Evolutionary conservation across 441 rosid genomes (phyloP).

Genomic region (Dalechampia spathulata): DNA sequence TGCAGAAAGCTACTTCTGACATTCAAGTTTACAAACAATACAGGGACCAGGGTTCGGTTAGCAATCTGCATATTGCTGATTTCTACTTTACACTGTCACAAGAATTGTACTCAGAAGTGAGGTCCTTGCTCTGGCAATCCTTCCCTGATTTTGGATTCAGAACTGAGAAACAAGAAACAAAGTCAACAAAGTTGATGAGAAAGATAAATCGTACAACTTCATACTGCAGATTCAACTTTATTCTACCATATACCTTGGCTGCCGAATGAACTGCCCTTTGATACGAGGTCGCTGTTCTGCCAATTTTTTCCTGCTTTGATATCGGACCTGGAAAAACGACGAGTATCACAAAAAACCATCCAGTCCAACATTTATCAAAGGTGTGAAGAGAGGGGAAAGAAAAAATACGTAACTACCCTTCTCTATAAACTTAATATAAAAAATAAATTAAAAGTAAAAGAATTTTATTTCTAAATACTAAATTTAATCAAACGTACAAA

Average conservation of each 20-base stretch:
- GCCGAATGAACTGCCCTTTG: slow-evolving; percentile 42
- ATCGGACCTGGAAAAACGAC: slow-evolving; percentile 29
- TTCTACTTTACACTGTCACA: slow-evolving; percentile 27
- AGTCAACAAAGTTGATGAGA: background rate
- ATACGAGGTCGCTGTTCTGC: slow-evolving; percentile 48
- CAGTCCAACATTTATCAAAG: background rate
- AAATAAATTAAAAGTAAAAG: too few species aligned
- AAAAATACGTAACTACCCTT: too few species aligned
- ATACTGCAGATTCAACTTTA: background rate
- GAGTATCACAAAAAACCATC: background rate
- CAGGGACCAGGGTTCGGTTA: slow-evolving; percentile 8
- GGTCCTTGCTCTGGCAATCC: slow-evolving; percentile 24
- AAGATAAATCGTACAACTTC: background rate
- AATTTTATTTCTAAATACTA: too few species aligned
- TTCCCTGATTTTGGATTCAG: slow-evolving; percentile 21
- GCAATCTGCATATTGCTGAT: slow-evolving; percentile 4
- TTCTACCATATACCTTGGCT: background rate
- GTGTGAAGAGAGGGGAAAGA: too few species aligned
- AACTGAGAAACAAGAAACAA: slow-evolving; percentile 21
- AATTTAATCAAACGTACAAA: too few species aligned
- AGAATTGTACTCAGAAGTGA: slow-evolving; percentile 29
- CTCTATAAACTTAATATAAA: too few species aligned
- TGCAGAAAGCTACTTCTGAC: background rate
- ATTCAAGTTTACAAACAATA: slow-evolving; percentile 13
- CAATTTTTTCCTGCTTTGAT: slow-evolving; percentile 40